Conservation (phyloP, 768 basidiomycete species). For the Kwoniella newhampshirensis region DNA sequence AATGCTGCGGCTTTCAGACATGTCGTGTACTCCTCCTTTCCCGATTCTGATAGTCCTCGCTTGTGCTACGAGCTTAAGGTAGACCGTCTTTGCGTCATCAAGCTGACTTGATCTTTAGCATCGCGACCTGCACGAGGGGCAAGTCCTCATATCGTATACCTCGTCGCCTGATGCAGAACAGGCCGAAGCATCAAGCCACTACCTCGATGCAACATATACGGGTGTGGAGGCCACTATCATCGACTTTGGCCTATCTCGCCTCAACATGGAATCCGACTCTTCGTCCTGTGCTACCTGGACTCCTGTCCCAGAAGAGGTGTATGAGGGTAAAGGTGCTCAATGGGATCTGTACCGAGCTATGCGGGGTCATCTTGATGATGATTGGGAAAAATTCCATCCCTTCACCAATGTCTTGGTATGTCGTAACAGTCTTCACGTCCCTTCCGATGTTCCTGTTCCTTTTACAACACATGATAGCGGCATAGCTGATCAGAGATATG, state of each 20-base stretch:
- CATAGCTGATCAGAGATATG: neutral
- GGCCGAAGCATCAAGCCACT: slow-evolving; percentile 1
- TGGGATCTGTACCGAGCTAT: slow-evolving; percentile 93
- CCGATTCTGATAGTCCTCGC: too few relatives aligned
- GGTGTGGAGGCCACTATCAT: slow-evolving; percentile 83
- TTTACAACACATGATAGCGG: too few relatives aligned
- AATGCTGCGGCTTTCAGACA: neutral
- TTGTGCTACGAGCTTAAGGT: too few relatives aligned
- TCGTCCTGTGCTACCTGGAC: slow-evolving; percentile 64
- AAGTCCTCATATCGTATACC: slow-evolving; percentile 72
- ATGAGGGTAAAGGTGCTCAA: slow-evolving; percentile 87
- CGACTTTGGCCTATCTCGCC: slow-evolving; percentile 88
- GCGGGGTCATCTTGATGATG: slow-evolving; percentile 60
- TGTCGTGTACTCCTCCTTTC: neutral
- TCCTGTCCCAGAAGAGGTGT: slow-evolving; percentile 80
- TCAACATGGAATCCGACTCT: slow-evolving; percentile 59
- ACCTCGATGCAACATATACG: slow-evolving; percentile 48
- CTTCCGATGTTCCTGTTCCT: neutral
- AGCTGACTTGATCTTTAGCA: slow-evolving; percentile 64
- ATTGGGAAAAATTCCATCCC: slow-evolving; percentile 76
- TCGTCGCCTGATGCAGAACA: neutral
- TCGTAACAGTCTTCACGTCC: neutral
- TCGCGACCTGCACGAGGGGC: slow-evolving; percentile 98
- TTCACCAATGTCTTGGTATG: slow-evolving; percentile 87
- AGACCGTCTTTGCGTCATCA: slow-evolving; percentile 1